phyloP scores from a whole-genome alignment of 371 early-diverging fungal genomes.

The Rhizopus delemar region DNA sequence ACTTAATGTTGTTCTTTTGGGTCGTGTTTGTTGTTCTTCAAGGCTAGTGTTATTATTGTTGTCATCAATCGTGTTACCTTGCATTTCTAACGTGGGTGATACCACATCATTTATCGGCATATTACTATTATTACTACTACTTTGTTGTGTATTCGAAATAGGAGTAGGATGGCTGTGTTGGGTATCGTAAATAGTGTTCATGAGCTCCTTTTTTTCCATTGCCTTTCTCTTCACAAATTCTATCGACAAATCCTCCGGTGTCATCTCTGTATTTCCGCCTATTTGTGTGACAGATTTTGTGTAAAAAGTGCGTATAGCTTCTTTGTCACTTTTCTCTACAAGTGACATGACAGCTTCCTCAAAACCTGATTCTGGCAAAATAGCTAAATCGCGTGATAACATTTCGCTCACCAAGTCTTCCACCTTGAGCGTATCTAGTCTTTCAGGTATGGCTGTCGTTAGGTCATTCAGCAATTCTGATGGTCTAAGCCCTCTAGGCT shows the following conservation, averaged over 20 bases:
- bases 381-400: constrained; percentile 65
- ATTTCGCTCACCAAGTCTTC: constrained; percentile 78
- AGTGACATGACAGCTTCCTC: constrained; percentile 75
- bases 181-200: neutral
- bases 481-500: constrained; percentile 2
- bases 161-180: neutral
- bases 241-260: constrained; percentile 14
- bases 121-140: neutral
- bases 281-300: constrained; percentile 11
- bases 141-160: no score
- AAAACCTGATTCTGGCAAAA: constrained; percentile 80
- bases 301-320: constrained; percentile 67
- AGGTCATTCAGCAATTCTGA: constrained; percentile 26
- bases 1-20: neutral
- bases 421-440: constrained; percentile 67
- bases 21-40: neutral
- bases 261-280: constrained; percentile 6
- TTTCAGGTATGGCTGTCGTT: constrained; percentile 51
- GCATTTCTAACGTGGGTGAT: constrained; percentile 14
- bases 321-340: constrained; percentile 90
- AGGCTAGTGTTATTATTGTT: constrained; percentile 4
- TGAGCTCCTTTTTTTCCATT: constrained; percentile 16
- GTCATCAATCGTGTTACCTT: constrained; percentile 17
- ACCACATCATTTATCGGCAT: constrained; percentile 7
- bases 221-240: constrained; percentile 23